A percentile compares a stretch with the other conserved stretches of the same genome.
Conservation (phyloP, 176 grass and related monocot species). For the Melocanna baccifera region DNA sequence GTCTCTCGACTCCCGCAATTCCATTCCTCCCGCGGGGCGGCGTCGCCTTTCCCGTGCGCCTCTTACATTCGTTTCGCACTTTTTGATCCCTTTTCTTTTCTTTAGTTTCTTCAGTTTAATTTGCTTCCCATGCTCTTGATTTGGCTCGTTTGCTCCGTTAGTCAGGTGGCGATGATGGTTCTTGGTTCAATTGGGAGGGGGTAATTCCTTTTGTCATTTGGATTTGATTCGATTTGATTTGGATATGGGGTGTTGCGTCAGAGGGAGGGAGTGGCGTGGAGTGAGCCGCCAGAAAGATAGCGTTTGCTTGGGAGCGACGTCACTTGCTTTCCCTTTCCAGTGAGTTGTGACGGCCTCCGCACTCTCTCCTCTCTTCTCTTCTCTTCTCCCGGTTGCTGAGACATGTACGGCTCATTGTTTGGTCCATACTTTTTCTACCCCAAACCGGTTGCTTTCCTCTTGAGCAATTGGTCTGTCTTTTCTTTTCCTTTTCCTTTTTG, state of each 20-base stretch:
- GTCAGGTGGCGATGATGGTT: background rate
- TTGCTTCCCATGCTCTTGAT: background rate
- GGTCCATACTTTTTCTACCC: slow-evolving; percentile 11
- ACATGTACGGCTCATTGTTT: slow-evolving; percentile 17
- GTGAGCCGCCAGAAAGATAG: background rate
- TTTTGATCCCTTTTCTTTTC: background rate
- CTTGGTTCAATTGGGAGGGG: background rate
- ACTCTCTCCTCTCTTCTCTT: background rate
- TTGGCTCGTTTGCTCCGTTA: background rate
- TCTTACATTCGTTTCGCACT: background rate
- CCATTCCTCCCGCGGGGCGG: background rate
- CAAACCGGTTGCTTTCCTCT: background rate
- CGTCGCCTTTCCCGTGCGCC: slow-evolving; percentile 1
- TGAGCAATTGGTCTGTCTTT: background rate
- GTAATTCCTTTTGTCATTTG: background rate
- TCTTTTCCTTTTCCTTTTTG: background rate
- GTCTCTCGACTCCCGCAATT: background rate
- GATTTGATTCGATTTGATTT: background rate
- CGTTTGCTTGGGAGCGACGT: slow-evolving; percentile 18
- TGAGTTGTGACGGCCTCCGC: slow-evolving; percentile 7
- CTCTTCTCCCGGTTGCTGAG: background rate
- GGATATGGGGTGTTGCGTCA: background rate
- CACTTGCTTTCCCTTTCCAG: background rate
- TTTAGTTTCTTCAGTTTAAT: background rate
- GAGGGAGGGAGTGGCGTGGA: background rate